Evolutionary conservation across 129 eudicot genomes (phyloP).

Genomic region (Arctium lappa): DNA sequence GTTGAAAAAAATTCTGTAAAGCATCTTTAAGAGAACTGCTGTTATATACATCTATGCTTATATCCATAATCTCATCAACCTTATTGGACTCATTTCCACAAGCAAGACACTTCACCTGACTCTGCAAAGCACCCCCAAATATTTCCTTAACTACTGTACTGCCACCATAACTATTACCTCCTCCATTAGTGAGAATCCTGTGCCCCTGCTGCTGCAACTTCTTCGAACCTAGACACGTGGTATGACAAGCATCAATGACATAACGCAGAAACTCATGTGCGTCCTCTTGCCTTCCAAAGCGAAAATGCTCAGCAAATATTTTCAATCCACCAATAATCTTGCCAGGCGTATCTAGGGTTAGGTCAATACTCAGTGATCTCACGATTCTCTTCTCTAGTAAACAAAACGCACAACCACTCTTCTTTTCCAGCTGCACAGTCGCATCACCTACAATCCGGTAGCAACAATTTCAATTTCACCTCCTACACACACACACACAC

Average conservation of each 20-base stretch:
- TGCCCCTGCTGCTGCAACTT: slow-evolving; percentile 63
- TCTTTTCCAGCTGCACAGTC: slow-evolving; percentile 51
- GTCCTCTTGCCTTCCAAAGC: slow-evolving; percentile 89
- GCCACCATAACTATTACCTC: slow-evolving; percentile 30
- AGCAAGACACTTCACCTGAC: slow-evolving; percentile 88
- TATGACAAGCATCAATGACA: slow-evolving; percentile 91
- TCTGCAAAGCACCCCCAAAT: slow-evolving; percentile 96
- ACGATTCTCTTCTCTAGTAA: slow-evolving; percentile 74
- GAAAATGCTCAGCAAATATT: slow-evolving; percentile 69
- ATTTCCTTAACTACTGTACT: slow-evolving; percentile 79
- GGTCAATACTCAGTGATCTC: slow-evolving; percentile 59
- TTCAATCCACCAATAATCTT: slow-evolving; percentile 62
- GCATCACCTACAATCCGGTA: slow-evolving; percentile 50
- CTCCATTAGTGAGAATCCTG: slow-evolving; percentile 30
- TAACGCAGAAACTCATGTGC: slow-evolving; percentile 91
- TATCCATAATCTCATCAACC: slow-evolving; percentile 97
- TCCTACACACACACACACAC: background rate
- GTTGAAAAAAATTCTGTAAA: slow-evolving; percentile 77
- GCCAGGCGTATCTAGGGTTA: slow-evolving; percentile 58
- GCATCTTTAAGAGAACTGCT: slow-evolving; percentile 68
- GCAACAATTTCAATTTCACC: background rate
- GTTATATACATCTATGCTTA: slow-evolving; percentile 72
- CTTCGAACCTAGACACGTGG: slow-evolving; percentile 74
- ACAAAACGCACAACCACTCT: slow-evolving; percentile 89
- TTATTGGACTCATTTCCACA: slow-evolving; percentile 91